A percentile compares a stretch with the other conserved stretches of the same genome.
Conservation (phyloP, 2,329 filamentous ascomycete genomes). For the Zymoseptoria passerinii region DNA sequence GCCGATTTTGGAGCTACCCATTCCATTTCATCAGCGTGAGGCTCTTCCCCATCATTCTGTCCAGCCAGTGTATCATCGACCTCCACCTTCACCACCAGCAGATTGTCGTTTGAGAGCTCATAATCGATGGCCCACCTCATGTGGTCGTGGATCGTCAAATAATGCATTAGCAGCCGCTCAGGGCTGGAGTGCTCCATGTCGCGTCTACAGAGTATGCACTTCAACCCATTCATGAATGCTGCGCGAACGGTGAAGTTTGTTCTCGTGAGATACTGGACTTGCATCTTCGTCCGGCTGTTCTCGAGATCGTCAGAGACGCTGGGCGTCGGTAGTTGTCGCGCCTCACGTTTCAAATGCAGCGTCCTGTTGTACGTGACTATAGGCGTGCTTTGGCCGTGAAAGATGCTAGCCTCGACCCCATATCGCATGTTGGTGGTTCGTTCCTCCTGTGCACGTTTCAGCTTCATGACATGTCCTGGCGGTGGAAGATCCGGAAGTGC, state of each 20-base stretch:
- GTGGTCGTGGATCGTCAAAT: constrained; percentile 28
- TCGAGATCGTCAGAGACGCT: constrained; percentile 18
- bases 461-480: constrained; percentile 10
- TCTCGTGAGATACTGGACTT: constrained; percentile 22
- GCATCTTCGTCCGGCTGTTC: constrained; percentile 3
- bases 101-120: constrained; percentile 6
- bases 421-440: constrained; percentile 15
- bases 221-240: constrained; percentile 11
- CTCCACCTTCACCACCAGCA: not conserved
- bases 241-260: constrained; percentile 4
- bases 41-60: constrained; percentile 10
- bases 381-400: constrained; percentile 18
- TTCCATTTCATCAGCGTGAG: constrained; percentile 17
- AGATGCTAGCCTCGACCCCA: constrained; percentile 21
- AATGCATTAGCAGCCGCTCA: constrained; percentile 30
- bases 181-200: constrained; percentile 18
- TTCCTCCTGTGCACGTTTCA: constrained; percentile 17
- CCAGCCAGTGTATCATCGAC: not conserved
- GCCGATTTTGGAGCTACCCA: constrained; percentile 29
- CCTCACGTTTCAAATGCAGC: constrained; percentile 1
- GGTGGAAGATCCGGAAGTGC: constrained; percentile 25
- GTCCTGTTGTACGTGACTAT: constrained; percentile 20
- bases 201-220: constrained; percentile 21
- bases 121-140: constrained; percentile 25
- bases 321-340: constrained; percentile 23